A percentile compares a stretch with the other conserved stretches of the same genome.
phyloP scores from a whole-genome alignment of 1,139 yeast genomes.

The Suhomyces taliae region DNA sequence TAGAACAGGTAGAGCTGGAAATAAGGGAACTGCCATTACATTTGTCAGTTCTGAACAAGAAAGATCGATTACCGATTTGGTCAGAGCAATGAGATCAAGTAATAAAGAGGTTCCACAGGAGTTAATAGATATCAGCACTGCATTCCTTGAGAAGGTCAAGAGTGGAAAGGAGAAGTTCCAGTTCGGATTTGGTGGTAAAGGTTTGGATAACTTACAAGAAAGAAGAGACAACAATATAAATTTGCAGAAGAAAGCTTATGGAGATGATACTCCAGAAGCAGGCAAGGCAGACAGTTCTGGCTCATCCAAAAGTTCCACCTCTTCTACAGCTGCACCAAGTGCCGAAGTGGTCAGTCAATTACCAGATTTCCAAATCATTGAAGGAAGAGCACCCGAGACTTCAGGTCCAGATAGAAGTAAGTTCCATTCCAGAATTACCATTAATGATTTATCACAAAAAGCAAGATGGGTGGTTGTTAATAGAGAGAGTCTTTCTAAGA shows the following conservation, averaged over 20 bases:
- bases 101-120: constrained; percentile 48
- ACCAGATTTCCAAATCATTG: constrained; percentile 51
- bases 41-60: constrained; percentile 67
- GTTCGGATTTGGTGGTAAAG: constrained; percentile 92
- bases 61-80: constrained; percentile 67
- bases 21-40: constrained; percentile 74
- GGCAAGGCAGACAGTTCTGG: background rate
- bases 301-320: background rate
- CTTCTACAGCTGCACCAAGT: constrained; percentile 1
- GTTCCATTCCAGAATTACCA: constrained; percentile 69
- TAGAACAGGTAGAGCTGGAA: constrained; percentile 92
- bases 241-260: constrained; percentile 45
- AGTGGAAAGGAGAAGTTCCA: constrained; percentile 66
- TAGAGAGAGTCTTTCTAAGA: constrained; percentile 59
- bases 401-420: constrained; percentile 63
- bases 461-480: constrained; percentile 84
- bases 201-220: constrained; percentile 77
- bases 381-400: constrained; percentile 60
- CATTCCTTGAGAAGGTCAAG: constrained; percentile 62
- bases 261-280: constrained; percentile 14
- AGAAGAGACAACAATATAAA: constrained; percentile 59
- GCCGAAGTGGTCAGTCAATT: constrained; percentile 17
- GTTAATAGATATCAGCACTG: constrained; percentile 52
- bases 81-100: constrained; percentile 64
- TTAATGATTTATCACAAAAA: constrained; percentile 83